A percentile compares a stretch with the other conserved stretches of the same genome.
phyloP scores from a whole-genome alignment of 1,284 basidiomycete genomes.

The Quambalaria eucalypti region DNA sequence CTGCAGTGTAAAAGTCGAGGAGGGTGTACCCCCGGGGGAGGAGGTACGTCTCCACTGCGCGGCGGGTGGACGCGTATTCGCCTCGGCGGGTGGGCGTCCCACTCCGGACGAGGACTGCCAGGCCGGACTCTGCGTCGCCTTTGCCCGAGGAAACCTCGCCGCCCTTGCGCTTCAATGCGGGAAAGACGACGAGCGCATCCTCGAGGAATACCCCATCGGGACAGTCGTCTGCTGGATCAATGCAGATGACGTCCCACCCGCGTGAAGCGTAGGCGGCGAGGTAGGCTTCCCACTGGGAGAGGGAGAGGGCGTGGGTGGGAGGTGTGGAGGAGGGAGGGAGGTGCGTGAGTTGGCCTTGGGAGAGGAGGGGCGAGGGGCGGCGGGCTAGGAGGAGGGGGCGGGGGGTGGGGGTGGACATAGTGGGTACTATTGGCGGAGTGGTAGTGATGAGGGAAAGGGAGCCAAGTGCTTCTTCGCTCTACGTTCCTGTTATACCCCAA shows the following conservation, averaged over 20 bases:
- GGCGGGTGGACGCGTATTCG: background rate
- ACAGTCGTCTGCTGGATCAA: background rate
- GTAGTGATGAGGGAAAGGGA: no score
- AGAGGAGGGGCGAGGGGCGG: slow-evolving; percentile 5
- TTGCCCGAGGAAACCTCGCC: no score
- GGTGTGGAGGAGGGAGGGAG: slow-evolving; percentile 3
- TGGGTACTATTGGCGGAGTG: no score
- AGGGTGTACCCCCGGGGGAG: background rate
- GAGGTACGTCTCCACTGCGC: background rate
- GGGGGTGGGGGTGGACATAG: background rate
- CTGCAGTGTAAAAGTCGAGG: background rate
- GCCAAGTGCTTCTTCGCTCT: no score
- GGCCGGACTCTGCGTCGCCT: background rate
- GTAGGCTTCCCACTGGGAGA: slow-evolving; percentile 9
- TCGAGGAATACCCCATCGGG: slow-evolving; percentile 15
- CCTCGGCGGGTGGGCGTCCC: background rate
- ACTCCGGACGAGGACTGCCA: background rate
- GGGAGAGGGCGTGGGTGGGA: background rate
- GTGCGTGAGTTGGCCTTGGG: slow-evolving; percentile 10
- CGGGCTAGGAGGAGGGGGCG: slow-evolving; percentile 8
- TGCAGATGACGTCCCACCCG: slow-evolving; percentile 7
- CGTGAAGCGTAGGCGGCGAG: background rate
- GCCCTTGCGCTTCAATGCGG: background rate
- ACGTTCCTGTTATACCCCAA: no score
- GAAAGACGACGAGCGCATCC: slow-evolving; percentile 12